Conservation (phyloP, 2,329 filamentous ascomycete genomes). For the Lecanicillium sp. region DNA sequence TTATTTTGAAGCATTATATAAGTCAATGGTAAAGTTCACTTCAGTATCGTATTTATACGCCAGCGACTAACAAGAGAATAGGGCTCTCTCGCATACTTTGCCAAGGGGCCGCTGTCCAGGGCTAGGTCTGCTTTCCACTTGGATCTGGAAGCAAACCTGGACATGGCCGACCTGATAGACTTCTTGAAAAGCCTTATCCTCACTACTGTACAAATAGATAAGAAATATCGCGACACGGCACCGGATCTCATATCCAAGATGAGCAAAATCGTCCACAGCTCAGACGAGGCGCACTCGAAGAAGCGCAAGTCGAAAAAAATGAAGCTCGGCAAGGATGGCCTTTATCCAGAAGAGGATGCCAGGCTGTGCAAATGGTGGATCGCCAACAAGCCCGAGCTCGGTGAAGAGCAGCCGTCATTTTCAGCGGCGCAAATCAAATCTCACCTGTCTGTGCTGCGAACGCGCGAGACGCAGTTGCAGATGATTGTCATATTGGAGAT, state of each 20-base stretch:
- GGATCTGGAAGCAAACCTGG: conserved; percentile 50
- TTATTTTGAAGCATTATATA: conserved; percentile 54
- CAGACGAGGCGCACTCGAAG: conserved; percentile 36
- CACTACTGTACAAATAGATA: conserved; percentile 61
- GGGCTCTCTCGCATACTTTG: conserved; percentile 76
- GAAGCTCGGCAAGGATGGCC: conserved; percentile 58
- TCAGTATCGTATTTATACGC: conserved; percentile 22
- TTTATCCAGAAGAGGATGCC: conserved; percentile 60
- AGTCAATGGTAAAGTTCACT: conserved; percentile 47
- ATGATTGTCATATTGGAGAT: conserved; percentile 75
- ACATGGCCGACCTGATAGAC: conserved; percentile 55
- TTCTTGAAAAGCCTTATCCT: conserved; percentile 66
- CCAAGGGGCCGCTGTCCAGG: conserved; percentile 71
- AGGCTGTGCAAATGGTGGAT: conserved; percentile 65
- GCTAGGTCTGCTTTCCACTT: conserved; percentile 63
- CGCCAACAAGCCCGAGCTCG: conserved; percentile 43
- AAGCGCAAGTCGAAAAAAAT: conserved; percentile 55
- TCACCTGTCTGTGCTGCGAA: conserved; percentile 58
- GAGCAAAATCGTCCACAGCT: conserved; percentile 48
- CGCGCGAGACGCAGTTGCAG: conserved; percentile 72
- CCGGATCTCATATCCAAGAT: conserved; percentile 53
- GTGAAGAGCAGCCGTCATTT: conserved; percentile 39
- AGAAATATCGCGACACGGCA: conserved; percentile 69
- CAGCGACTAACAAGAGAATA: conserved; percentile 22
- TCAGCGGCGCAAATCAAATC: conserved; percentile 49